Base-by-base conservation (phyloP, 2,329 filamentous ascomycete genomes). In the Pseudopyrenochaeta lycopersici region DNA sequence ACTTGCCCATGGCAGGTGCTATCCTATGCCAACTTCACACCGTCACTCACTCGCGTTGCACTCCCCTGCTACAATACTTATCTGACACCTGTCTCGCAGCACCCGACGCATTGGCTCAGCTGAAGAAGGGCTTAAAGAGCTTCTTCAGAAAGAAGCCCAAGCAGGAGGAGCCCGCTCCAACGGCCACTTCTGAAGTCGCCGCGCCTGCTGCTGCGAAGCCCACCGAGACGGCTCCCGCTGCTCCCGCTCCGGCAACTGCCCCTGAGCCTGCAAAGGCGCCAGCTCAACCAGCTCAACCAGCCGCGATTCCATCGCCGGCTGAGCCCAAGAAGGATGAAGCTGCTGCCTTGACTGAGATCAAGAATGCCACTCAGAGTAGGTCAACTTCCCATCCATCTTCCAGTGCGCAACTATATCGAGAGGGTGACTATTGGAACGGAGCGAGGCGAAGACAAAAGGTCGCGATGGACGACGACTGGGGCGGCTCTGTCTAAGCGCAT, bases 71-170 rank as follows among this genome's bases (percentile, higher is more conserved):
- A 14, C 14, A 20, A 31, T 30, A 17, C 4, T 31, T 44, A 21
- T 45, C 64, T 64, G 45, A 68, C 55, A 44, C 51, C 46, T 44
- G 9, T 33, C 7, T 36, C 17, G 49, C 50, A 77, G 73, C 74
- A 44, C 74, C 63, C 43, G 72, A 77, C 54, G 71, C 73, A 40
- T 46, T 74, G 49, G 61, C 69, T 45, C 68, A 67, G 54, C 55
- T 74, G 63, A 77, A 77, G 71, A 73, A 73, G 64, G 63, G 64
- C 57, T 65, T 76, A 60, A 77, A 74, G 66, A 61, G 67, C 52
- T 54, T 76, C 54, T 76, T 76, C 58, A 71, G 62, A 56, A 72
- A 72, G 64, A 72, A 71, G 61, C 54, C 68, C 32, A 71, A 73
- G 66, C 68, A 71, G 54, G 61, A 64, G 35, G 58, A 62, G 51